phyloP scores from a whole-genome alignment of 2,329 filamentous ascomycete species.

The Stagonosporopsis vannaccii region DNA sequence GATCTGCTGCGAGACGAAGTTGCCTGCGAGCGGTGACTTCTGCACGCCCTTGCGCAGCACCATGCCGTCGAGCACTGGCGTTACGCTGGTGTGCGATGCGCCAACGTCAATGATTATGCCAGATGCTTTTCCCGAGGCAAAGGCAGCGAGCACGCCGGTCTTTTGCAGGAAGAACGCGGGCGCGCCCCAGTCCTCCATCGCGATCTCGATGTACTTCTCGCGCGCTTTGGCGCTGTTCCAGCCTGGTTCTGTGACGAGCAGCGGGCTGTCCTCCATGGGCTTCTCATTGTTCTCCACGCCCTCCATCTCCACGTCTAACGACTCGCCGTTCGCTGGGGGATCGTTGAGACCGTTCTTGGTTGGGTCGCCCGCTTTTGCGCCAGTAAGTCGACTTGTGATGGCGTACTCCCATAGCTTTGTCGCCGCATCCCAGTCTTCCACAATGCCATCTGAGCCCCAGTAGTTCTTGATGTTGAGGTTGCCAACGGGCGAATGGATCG shows the following conservation, averaged over 20 bases:
- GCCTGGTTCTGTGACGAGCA: conserved; percentile 91
- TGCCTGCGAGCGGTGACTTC: conserved; percentile 82
- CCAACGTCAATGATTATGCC: conserved; percentile 93
- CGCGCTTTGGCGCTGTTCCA: conserved; percentile 90
- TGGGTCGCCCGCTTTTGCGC: conserved; percentile 72
- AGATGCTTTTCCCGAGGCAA: conserved; percentile 90
- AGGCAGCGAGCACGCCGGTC: conserved; percentile 88
- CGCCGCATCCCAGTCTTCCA: conserved; percentile 96
- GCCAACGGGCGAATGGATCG: conserved; percentile 77
- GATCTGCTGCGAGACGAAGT: conserved; percentile 90
- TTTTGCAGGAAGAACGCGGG: conserved; percentile 94
- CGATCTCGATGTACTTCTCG: conserved; percentile 94
- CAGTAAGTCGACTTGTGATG: conserved; percentile 86
- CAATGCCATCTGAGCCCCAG: conserved; percentile 85
- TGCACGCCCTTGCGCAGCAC: conserved; percentile 87
- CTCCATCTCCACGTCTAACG: conserved; percentile 62
- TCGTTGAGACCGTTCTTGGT: conserved; percentile 79
- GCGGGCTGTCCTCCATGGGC: conserved; percentile 84
- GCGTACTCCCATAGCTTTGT: conserved; percentile 91
- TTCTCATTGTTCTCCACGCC: conserved; percentile 70
- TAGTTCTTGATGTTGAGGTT: conserved; percentile 89
- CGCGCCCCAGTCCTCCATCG: conserved; percentile 95
- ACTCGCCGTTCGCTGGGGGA: conserved; percentile 62
- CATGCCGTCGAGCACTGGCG: conserved; percentile 92
- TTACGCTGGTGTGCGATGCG: conserved; percentile 85